Evolutionary conservation across 305 asterid genomes (phyloP).

Genomic region (Fraxinus xanthoxyloides): DNA sequence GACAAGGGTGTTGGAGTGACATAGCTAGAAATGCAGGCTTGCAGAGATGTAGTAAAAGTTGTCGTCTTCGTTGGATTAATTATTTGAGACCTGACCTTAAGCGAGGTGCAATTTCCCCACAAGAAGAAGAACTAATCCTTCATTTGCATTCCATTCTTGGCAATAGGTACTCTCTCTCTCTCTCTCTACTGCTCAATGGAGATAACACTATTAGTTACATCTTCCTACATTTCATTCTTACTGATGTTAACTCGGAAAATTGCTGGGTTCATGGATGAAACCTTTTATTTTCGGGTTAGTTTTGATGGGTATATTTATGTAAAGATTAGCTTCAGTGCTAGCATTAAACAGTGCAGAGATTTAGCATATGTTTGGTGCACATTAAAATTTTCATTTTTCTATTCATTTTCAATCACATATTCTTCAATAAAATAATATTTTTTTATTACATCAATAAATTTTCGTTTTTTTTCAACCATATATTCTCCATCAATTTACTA

Average conservation of each 20-base stretch:
- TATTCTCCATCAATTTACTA: too few species aligned
- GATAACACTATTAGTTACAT: not conserved
- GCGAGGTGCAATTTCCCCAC: slow-evolving; percentile 83
- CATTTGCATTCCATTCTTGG: slow-evolving; percentile 94
- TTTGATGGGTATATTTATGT: not conserved
- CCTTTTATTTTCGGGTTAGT: not conserved
- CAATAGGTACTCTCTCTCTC: slow-evolving; percentile 52
- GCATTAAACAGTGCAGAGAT: not conserved
- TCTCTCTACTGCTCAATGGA: not conserved
- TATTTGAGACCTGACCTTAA: slow-evolving; percentile 90
- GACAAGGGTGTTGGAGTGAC: slow-evolving; percentile 96
- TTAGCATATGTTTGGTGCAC: too few species aligned
- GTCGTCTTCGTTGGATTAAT: slow-evolving; percentile 86
- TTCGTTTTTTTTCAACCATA: too few species aligned
- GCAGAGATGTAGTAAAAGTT: slow-evolving; percentile 85
- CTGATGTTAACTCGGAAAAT: not conserved
- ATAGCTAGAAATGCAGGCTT: slow-evolving; percentile 82
- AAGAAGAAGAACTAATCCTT: slow-evolving; percentile 76
- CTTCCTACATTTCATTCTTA: not conserved
- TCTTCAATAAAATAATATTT: too few species aligned
- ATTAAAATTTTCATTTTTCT: too few species aligned
- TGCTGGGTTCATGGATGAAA: not conserved
- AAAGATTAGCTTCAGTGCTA: not conserved
- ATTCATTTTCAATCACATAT: too few species aligned
- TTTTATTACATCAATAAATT: too few species aligned